Evolutionary conservation across 768 basidiomycete species (phyloP), one percentile per base, ranked within the genome.

Genomic region (Mrakia hoshinonis): DNA sequence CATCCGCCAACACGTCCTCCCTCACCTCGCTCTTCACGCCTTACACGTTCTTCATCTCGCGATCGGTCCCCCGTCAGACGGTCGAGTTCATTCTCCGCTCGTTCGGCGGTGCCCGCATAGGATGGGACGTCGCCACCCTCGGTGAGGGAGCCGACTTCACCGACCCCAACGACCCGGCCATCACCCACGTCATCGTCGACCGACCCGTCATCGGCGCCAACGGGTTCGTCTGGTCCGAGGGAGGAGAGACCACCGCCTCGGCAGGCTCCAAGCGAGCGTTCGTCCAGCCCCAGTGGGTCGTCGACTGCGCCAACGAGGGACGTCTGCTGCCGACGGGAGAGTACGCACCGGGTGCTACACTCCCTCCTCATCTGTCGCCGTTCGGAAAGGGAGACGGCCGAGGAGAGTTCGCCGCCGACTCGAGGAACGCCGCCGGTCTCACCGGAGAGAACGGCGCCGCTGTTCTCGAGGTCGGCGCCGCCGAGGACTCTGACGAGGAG

Each of bases 261-360:
- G 26, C 24, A 52, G 83, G 86, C 47, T 80, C 83, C 54, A 85
- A 85, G 78, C 85, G 92, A 76, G 92, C 90, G 77, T 91, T 89
- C 79, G 85, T 98, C 22, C 96, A 98, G 79, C 96, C 96, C 13
- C 95, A 98, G 79, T 98, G 96, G 96, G 85, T 96, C 39, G 91
- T 92, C 46, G 96, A 99, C 79, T 96, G 90, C 79, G 87, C 96
- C 78, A 99, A 99, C 78, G 85, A 86, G 10, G 87, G 88, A 12
- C 90, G 85, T 78, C 84, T 95, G 71, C 83, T 97, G 36, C 84
- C 91, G 0, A 90, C 93, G 76, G 75, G 70, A 49, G 64, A 73
- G 46, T 98, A 98, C 78, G 84, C 82, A 29, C 93, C 92, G 77
- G 96, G 93, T 3, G 85, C 86, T 74, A 85, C 85, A 2, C 85